Conservation (phyloP, 78 protist species). For the Bodo saltans region DNA sequence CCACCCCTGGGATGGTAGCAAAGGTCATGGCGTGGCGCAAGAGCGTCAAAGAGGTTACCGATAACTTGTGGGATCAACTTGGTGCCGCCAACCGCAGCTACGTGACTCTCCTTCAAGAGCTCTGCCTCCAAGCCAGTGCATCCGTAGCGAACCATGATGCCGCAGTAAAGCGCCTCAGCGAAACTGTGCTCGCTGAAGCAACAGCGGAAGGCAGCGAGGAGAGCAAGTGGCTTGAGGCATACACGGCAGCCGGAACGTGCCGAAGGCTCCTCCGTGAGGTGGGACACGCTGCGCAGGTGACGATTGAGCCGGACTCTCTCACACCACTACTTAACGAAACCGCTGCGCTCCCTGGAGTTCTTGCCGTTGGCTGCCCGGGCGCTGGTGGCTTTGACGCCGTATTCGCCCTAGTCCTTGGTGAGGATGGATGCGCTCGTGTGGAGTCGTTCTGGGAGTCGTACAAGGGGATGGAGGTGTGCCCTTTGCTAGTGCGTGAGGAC, state of each 20-base stretch:
- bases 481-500: not conserved
- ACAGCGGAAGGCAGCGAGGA: not conserved
- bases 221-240: not conserved
- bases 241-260: not conserved
- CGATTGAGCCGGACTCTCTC: slow-evolving; percentile 68
- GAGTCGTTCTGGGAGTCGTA: not conserved
- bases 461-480: not conserved
- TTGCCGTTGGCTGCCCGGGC: slow-evolving; percentile 72
- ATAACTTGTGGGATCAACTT: not conserved
- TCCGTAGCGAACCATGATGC: not conserved
- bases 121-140: not conserved
- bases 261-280: slow-evolving; percentile 44
- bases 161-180: not conserved
- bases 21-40: slow-evolving; percentile 63
- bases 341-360: slow-evolving; percentile 35
- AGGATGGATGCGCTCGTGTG: not conserved
- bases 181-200: not conserved
- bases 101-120: not conserved
- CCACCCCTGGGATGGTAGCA: slow-evolving; percentile 68
- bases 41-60: not conserved
- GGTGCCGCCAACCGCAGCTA: not conserved
- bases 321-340: slow-evolving; percentile 50
- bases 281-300: slow-evolving; percentile 54
- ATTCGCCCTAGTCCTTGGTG: slow-evolving; percentile 51
- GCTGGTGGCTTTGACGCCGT: slow-evolving; percentile 79